phyloP scores from a whole-genome alignment of 1,284 basidiomycete genomes.

The Sporisorium exsertum region DNA sequence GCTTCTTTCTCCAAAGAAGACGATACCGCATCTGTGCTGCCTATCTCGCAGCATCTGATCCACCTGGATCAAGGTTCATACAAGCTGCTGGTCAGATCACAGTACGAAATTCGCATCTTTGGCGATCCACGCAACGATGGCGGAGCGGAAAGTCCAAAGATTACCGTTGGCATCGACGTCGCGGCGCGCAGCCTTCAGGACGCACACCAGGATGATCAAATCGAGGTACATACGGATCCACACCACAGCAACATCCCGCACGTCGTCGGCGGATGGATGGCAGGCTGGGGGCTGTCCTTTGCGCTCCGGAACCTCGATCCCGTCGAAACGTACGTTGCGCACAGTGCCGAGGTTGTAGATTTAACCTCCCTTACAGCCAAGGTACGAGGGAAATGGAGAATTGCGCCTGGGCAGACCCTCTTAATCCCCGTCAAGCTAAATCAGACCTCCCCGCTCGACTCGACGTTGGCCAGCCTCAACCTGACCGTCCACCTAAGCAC shows the following conservation, averaged over 20 bases:
- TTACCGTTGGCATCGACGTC: conserved; percentile 39
- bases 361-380: conserved; percentile 1
- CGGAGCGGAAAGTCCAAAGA: conserved; percentile 23
- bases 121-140: conserved; percentile 37
- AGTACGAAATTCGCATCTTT: conserved; percentile 56
- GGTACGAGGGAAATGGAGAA: not conserved
- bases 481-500: conserved; percentile 1
- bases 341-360: not conserved
- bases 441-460: conserved; percentile 3
- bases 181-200: conserved; percentile 11
- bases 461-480: not conserved
- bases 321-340: not conserved
- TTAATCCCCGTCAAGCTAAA: conserved; percentile 14
- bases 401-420: conserved; percentile 16
- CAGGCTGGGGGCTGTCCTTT: conserved; percentile 38
- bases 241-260: conserved; percentile 45
- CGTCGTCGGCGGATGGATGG: conserved; percentile 47
- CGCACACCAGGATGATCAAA: not conserved
- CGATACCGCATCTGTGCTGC: not conserved
- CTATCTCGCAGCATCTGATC: conserved; percentile 37
- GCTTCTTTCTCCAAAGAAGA: conserved; percentile 22
- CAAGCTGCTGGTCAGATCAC: conserved; percentile 33
- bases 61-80: conserved; percentile 33
- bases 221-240: conserved; percentile 23
- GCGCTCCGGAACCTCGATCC: conserved; percentile 28